These are phyloP conservation scores for Rhodotorula sp. DNA, from an alignment of 1,284 basidiomycete genomes.

Conservation along the genomic window DNA sequence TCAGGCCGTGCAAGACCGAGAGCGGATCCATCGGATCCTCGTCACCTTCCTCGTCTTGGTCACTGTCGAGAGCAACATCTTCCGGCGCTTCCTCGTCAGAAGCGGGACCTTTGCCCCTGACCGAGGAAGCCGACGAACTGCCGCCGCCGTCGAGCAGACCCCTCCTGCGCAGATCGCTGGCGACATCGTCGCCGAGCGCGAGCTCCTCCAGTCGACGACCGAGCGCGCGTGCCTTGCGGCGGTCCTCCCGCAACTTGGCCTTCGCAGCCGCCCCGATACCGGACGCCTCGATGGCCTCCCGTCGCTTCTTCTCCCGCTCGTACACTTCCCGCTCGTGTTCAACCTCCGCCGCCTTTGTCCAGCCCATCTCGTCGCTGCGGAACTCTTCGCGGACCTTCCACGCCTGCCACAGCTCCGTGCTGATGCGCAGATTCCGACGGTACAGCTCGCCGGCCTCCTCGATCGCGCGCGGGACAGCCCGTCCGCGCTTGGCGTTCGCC, in stretches of 20 bases:
- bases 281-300: slow-evolving; percentile 21
- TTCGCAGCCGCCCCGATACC: neutral
- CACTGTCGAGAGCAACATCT: slow-evolving; percentile 10
- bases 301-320: slow-evolving; percentile 41
- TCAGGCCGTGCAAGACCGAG: slow-evolving; percentile 58
- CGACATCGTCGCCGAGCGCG: neutral
- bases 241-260: slow-evolving; percentile 3
- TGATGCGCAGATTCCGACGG: slow-evolving; percentile 84
- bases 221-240: slow-evolving; percentile 21
- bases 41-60: slow-evolving; percentile 50
- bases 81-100: neutral
- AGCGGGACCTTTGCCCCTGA: neutral
- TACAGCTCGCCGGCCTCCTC: slow-evolving; percentile 93
- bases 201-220: slow-evolving; percentile 29
- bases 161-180: neutral
- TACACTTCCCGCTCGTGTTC: slow-evolving; percentile 27
- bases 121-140: slow-evolving; percentile 1
- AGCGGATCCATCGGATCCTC: slow-evolving; percentile 45
- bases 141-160: slow-evolving; percentile 1
- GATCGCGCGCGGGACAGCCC: slow-evolving; percentile 84
- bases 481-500: slow-evolving; percentile 44
- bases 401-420: slow-evolving; percentile 85
- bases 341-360: slow-evolving; percentile 62
- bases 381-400: slow-evolving; percentile 94
- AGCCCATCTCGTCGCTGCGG: slow-evolving; percentile 86